Evolutionary conservation across 2,329 filamentous ascomycete genomes (phyloP), one percentile per base, ranked within the genome.

Genomic region (Fusarium secorum): DNA sequence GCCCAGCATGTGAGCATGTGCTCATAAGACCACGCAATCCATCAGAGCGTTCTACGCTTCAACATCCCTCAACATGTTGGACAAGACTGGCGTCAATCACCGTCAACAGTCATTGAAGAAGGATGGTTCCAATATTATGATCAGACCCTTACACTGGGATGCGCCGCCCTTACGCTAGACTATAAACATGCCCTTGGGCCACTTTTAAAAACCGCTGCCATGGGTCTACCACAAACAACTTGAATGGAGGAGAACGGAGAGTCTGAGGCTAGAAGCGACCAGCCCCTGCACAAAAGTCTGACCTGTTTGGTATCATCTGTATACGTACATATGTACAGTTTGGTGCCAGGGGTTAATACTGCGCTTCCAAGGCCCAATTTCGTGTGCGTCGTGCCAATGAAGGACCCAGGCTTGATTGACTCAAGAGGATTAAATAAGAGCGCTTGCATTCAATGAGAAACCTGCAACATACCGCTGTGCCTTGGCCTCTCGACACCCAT

Each of bases 181-280:
- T 66, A 44, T 61, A 71, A 70, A 61, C 45, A 60, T 46, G 48
- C 60, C 61, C 46, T 57, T 64, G 58, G 67, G 60, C 64, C 66
- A 73, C 71, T 52, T 66, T 67, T 53, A 49, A 72, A 76, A 75
- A 68, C 74, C 74, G 67, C 73, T 74, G 65, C 73, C 73, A 76
- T 75, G 74, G 74, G 70, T 62, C 73, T 63, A 75, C 64, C 62
- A 64, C 61, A 59, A 53, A 56, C 42, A 56, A 55, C 61, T 62
- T 51, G 57, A 53, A 46, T 54, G 39, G 66, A 52, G 48, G 69
- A 52, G 48, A 41, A 49, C 32, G 60, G 48, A 66, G 62, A 61
- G 22, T 38, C 32, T 38, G 32, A 38, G 32, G 32, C 48, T 52
- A 38, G 32, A n/a, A 59, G 59, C 61, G 61, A 68, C 59, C 65